Evolutionary conservation across 257 asterid genomes (phyloP).

Genomic region (Asclepias syriaca): DNA sequence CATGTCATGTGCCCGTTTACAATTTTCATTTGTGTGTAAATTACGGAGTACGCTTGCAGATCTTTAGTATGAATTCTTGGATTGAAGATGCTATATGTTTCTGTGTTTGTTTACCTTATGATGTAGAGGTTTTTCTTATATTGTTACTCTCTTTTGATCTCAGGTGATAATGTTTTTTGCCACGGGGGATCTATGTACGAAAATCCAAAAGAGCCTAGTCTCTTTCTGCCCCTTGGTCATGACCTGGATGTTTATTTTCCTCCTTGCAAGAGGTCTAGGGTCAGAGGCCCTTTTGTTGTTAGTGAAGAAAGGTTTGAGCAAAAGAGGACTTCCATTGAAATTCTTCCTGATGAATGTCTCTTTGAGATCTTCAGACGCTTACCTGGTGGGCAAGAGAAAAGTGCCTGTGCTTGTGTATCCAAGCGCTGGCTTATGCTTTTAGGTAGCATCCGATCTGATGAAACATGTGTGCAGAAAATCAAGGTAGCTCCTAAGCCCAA

Average conservation of each 20-base stretch:
- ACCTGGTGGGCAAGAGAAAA: conserved; percentile 61
- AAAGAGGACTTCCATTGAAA: conserved; percentile 62
- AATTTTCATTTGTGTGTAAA: background rate
- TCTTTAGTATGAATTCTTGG: background rate
- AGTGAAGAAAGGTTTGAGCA: conserved; percentile 21
- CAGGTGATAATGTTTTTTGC: conserved; percentile 55
- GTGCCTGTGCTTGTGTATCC: conserved; percentile 75
- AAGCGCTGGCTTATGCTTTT: conserved; percentile 90
- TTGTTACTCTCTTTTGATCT: conserved; percentile 14
- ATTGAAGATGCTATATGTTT: background rate
- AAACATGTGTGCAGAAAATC: conserved; percentile 25
- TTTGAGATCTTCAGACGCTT: conserved; percentile 86
- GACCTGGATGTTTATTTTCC: conserved; percentile 66
- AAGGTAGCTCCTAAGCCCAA: conserved; percentile 26
- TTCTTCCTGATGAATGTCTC: conserved; percentile 94
- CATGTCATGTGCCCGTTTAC: background rate
- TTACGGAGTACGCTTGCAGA: too few relatives aligned
- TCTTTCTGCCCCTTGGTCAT: conserved; percentile 41
- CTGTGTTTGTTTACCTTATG: background rate
- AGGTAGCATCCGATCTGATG: conserved; percentile 66
- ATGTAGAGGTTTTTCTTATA: conserved; percentile 18
- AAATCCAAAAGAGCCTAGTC: conserved; percentile 49
- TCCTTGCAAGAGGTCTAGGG: conserved; percentile 73
- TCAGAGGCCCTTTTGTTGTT: conserved; percentile 61
- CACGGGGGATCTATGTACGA: conserved; percentile 47